Percentiles rank a stretch among this genome's conserved stretches.
These are phyloP conservation scores for Phanerochaete carnosa DNA, from an alignment of 768 basidiomycete genomes.

Conservation along the genomic window DNA sequence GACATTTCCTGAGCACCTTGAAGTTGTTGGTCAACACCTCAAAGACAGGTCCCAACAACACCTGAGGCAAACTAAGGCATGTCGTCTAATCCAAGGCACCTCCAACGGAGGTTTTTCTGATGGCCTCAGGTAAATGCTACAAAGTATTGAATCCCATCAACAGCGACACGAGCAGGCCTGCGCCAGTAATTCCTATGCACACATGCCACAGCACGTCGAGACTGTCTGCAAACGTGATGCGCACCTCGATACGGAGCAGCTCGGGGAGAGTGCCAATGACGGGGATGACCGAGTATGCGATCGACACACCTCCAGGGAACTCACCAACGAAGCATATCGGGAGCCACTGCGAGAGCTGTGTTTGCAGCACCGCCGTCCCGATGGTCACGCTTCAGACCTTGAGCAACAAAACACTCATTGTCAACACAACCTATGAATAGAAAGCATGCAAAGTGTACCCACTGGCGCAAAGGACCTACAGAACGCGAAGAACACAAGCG, in stretches of 20 bases:
- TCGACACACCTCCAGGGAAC: slow-evolving; percentile 3
- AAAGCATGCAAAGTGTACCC: neutral
- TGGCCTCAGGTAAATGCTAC: too few species aligned
- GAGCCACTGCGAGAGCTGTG: slow-evolving; percentile 4
- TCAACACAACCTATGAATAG: neutral
- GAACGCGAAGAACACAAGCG: slow-evolving; percentile 29
- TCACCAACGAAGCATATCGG: neutral
- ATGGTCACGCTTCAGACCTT: slow-evolving; percentile 7
- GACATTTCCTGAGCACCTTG: too few species aligned
- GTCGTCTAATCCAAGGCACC: too few species aligned
- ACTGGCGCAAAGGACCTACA: too few species aligned
- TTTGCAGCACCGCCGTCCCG: slow-evolving; percentile 4
- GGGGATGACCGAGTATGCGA: slow-evolving; percentile 9
- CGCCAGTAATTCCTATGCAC: neutral
- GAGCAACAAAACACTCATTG: neutral
- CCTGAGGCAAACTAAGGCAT: too few species aligned
- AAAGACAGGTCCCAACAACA: too few species aligned
- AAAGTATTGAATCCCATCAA: too few species aligned
- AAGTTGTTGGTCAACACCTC: too few species aligned
- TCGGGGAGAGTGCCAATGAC: neutral
- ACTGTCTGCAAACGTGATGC: slow-evolving; percentile 6
- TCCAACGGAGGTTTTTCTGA: too few species aligned
- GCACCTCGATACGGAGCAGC: slow-evolving; percentile 3
- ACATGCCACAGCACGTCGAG: slow-evolving; percentile 1
- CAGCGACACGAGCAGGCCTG: neutral